These are phyloP conservation scores for Xerocomus amazonicus DNA, from an alignment of 1,284 basidiomycete species.

Conservation along the genomic window DNA sequence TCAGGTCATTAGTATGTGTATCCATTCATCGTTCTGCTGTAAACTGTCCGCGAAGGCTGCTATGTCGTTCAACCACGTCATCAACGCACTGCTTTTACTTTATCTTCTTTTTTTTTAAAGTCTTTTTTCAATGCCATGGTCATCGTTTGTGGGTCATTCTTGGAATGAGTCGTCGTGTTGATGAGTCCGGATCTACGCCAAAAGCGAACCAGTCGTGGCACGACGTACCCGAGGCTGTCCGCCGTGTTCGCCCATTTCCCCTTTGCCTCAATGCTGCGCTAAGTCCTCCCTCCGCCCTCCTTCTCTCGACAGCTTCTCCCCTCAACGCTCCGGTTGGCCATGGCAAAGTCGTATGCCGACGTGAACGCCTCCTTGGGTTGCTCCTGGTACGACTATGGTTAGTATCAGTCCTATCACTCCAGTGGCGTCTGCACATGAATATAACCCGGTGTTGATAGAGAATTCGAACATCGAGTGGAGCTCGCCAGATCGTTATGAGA, in stretches of 20 bases:
- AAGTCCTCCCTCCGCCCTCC: conserved; percentile 19
- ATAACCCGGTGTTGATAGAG: conserved; percentile 41
- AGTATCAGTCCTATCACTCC: conserved; percentile 13
- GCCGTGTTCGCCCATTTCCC: conserved; percentile 5
- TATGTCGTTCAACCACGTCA: conserved; percentile 25
- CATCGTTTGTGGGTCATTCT: conserved; percentile 10
- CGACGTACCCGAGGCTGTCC: conserved; percentile 25
- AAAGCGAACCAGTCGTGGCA: not conserved
- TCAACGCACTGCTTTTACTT: conserved; percentile 19
- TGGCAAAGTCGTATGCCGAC: conserved; percentile 50
- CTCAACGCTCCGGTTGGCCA: conserved; percentile 22
- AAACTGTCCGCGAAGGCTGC: conserved; percentile 17
- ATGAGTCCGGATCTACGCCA: no score
- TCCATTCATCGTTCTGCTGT: conserved; percentile 26
- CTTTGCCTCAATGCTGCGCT: conserved; percentile 28
- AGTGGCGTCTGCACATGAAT: not conserved
- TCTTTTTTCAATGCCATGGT: conserved; percentile 16
- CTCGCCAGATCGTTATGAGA: conserved; percentile 76
- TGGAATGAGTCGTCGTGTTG: not conserved
- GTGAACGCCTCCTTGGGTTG: conserved; percentile 45
- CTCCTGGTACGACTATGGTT: conserved; percentile 53
- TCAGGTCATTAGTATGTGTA: conserved; percentile 28
- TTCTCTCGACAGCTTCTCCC: conserved; percentile 12
- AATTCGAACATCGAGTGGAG: conserved; percentile 74
- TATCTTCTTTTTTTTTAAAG: not conserved